phyloP scores from a whole-genome alignment of 2,329 filamentous ascomycete genomes.

The Tolypocladium ovalisporum region DNA sequence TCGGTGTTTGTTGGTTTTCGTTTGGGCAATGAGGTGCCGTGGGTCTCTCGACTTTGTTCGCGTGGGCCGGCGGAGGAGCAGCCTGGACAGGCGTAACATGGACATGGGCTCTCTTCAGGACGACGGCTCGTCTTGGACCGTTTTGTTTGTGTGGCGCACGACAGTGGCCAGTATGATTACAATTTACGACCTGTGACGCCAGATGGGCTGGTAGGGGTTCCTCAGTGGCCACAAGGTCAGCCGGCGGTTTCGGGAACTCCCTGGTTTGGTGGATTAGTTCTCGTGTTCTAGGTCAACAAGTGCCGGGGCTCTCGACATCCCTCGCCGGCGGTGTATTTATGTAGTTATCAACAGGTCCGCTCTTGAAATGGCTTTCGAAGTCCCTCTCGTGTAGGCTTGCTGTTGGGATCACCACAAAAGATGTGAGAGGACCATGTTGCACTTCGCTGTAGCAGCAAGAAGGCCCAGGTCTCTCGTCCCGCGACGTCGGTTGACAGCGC shows the following conservation, averaged over 20 bases:
- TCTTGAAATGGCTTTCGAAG: neutral
- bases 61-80: neutral
- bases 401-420: too few species aligned
- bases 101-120: neutral
- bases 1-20: neutral
- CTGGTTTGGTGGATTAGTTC: neutral
- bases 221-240: neutral
- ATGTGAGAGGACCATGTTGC: neutral
- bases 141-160: neutral
- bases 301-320: neutral
- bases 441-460: neutral
- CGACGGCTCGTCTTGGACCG: neutral
- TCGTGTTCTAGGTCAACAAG: neutral
- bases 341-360: neutral
- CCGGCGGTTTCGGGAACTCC: neutral
- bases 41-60: neutral
- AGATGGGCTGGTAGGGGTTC: neutral
- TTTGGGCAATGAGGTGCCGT: neutral
- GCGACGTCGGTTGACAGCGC: neutral
- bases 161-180: neutral
- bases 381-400: too few species aligned
- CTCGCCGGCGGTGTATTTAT: neutral
- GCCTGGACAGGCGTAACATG: neutral
- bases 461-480: neutral
- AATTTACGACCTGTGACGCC: neutral